Base-by-base conservation (phyloP, 2,329 filamentous ascomycete genomes). In the Xylaria sp. region DNA sequence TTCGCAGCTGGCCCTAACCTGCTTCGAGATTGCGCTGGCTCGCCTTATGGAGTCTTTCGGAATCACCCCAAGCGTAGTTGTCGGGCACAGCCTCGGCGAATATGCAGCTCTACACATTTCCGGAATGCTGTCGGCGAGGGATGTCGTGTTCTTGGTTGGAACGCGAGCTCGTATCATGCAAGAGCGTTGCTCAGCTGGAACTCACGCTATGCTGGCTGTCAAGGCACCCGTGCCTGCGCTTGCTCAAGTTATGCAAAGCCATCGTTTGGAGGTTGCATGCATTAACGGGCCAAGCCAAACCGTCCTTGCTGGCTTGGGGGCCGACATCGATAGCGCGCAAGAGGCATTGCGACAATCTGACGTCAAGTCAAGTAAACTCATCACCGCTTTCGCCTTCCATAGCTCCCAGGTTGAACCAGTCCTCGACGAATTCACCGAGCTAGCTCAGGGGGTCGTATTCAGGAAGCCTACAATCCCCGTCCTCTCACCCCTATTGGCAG, bases 171-270 rank as follows among this genome's bases (percentile, higher is more conserved):
- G 21, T 3, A 37, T 59, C 13, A 37, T 64, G n/a, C 12, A 59
- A n/a, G 27, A 63, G 5, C 61, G 37, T 21, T 63, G 61, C 44
- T 29, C 55, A 1, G 21, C 40, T 10, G 47, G 47, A 4, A 60
- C 60, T 86, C 88, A 90, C 75, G 82, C 81, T n/a, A 91, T 91
- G 89, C 78, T 91, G 23, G 87, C 87, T 21, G 85, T 90, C 0
- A 77, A 78, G 21, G 80, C 77, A 1, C 75, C 79, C 0, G 68
- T 76, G 2, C 80, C 84, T 44, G 78, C 83, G 32, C 83, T 84
- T 73, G 85, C 18, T 2, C 1, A 47, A 5, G 2, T 40, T 40
- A 16, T 55, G 27, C n/a, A 40, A 16, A 29, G 16, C 25, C 76
- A 81, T 60, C 76, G n/a, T 5, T 35, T 47, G 21, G 50, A 80